Evolutionary conservation across 2,329 filamentous ascomycete species (phyloP), one percentile per base, ranked within the genome.

Genomic region (Elsinoe batatas): DNA sequence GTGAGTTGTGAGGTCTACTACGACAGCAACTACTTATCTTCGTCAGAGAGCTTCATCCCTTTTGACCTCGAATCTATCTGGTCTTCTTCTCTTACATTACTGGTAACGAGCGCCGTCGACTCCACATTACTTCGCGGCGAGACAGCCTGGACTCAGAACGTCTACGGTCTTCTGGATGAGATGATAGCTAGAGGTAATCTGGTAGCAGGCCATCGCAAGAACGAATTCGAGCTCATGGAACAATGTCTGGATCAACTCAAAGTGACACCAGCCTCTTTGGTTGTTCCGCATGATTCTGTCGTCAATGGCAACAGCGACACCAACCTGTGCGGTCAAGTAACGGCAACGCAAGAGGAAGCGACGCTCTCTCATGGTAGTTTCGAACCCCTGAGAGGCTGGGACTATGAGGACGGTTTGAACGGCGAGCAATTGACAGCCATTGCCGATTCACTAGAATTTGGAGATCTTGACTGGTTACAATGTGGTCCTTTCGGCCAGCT

Each of bases 51-150:
- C 15, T 60, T 63, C 20, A 37, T 63, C 3, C 61, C 61, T 4
- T 63, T 63, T 26, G 61, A 63, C 46, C 57, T 62, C 32, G 61
- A 63, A 36, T 60, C 59, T 22, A 56, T 58, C 8, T 63, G 59
- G 56, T 61, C 61, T 20, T 61, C 61, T 3, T 56, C 58, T 5
- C 53, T 62, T 17, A 58, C 62, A 0, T 46, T 62, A 22, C 59
- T 58, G 7, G 55, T 62, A 3, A 58, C 61, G 15, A 57, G 56
- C 33, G 58, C 57, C 8, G 58, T 63, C 35, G 58, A 62, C 36
- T 57, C 58, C 5, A 60, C 59, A 2, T 56, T 62, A 11, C 40
- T 62, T 12, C 46, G 56, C 20, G 15, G 22, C 3, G 61, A 62
- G 36, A 36, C 40, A 17, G 42, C 40, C 10, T 62, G 60, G 56